Base-by-base conservation (phyloP, 2,329 filamentous ascomycete species). In the Malbranchea cinnamomea region DNA sequence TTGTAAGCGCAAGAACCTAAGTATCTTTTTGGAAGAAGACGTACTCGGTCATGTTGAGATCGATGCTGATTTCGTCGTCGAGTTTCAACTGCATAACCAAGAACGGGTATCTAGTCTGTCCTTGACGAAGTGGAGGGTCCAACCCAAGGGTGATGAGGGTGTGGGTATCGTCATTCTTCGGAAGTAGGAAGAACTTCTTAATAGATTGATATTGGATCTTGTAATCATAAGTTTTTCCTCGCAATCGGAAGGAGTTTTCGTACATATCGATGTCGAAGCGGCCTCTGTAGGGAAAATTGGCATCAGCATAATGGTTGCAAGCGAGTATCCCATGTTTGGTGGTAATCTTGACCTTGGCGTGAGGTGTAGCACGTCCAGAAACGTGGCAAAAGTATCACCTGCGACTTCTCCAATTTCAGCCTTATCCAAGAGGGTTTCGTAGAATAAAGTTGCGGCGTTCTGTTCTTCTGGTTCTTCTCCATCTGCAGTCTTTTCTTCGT, bases 201-300 rank as follows among this genome's bases (percentile, higher is more conserved):
- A 95, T 84, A 28, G 78, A 74, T 34, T 94, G 82, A 59, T 94
- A 98, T 54, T 94, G 84, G 42, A 98, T 95, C 70, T 98, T 98
- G 73, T 98, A 98, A 63, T 98, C 91, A 65, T 98, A 98, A 14
- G 89, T 98, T 63, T 98, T 98, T 48, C 89, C 89, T 41, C 89
- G 87, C 38, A 98, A 70, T 39, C 89, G 79, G 69, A 98, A 95
- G 2, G 89, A 95, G 10, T 74, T 78, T 57, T 95, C 89, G 68
- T 98, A 98, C 79, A 98, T 93, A 56, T 98, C 89, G 60, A 98
- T 93, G 55, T 95, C 89, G 67, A 98, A 98, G 43, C 89, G 87
- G 54, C 89, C 91, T 79, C 89, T 85, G 57, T 37, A 38, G 29
- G 23, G 28, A 26, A 11, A 36, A 9, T 15, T 14, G 18, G 15